Evolutionary conservation across 2,329 filamentous ascomycete genomes (phyloP), one percentile per base, ranked within the genome.

Genomic region (Diaporthe sp.): DNA sequence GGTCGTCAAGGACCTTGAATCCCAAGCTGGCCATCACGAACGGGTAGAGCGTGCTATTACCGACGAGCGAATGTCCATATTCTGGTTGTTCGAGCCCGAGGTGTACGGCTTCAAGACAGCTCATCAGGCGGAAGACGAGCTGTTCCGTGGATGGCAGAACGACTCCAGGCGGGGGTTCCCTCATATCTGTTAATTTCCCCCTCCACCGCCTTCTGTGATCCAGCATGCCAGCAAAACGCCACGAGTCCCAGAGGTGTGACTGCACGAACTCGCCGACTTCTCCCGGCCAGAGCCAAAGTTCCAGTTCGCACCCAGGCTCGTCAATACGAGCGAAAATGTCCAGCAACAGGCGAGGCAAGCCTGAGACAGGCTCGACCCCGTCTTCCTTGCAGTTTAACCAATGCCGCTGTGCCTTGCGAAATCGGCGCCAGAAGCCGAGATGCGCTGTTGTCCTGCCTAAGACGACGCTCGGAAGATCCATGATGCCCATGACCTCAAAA

Each of bases 301-400:
- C 77, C 0, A 57, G 44, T 46, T 82, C 81, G 2, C 77, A 72
- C 12, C 75, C 72, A 57, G 67, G 55, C 53, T 75, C 65, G 19
- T 46, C 51, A 1, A 82, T 75, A 8, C 75, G 70, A 2, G 77
- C 79, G 28, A 82, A 76, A 9, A 82, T 77, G 46, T 82, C 81
- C 0, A 82, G 74, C 0, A 82, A 77, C 19, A 75, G 77, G 13
- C 81, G 78, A 1, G 81, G 81, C 7, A 82, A 22, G 1, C 81
- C 81, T 6, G 80, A 79, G 4, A 82, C 73, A 3, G 75, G 81
- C 61, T 85, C 83, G 3, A 84, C 78, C n/a, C 78, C 77, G 19
- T 68, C 62, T 53, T 68, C 44, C 44, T 51, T 51, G 62, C 62
- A 51, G 13, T 68, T 68, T 3, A 68, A 3, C 62, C 62, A 68